These are phyloP conservation scores for Holtermannia corniformis DNA, from an alignment of 768 basidiomycete species.

Conservation along the genomic window DNA sequence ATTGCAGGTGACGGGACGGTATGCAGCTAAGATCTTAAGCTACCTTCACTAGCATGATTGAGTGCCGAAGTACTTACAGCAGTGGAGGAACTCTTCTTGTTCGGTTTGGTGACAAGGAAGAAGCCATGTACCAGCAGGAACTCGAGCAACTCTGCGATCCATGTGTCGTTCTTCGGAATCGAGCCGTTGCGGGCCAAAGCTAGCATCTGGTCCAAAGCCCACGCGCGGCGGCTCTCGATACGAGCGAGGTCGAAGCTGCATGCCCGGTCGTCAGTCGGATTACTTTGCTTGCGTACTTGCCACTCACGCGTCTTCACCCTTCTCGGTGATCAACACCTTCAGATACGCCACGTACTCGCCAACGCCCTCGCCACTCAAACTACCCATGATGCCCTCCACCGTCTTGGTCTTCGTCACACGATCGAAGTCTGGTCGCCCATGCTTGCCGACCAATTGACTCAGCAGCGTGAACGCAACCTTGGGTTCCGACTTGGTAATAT, in stretches of 20 bases:
- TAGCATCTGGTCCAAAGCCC: constrained; percentile 80
- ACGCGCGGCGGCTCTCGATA: constrained; percentile 50
- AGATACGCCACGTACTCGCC: constrained; percentile 66
- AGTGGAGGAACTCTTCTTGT: constrained; percentile 53
- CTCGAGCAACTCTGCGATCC: constrained; percentile 64
- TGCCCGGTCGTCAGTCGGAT: neutral
- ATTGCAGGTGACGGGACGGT: constrained; percentile 57
- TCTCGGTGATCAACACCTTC: constrained; percentile 49
- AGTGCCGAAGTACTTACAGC: constrained; percentile 51
- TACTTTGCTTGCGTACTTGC: neutral
- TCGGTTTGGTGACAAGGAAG: constrained; percentile 64
- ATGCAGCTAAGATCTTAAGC: constrained; percentile 49
- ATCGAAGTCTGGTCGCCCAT: constrained; percentile 84
- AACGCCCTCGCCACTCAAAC: constrained; percentile 65
- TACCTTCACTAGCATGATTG: neutral
- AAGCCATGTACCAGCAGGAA: constrained; percentile 76
- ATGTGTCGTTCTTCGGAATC: constrained; percentile 66
- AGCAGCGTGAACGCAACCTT: constrained; percentile 75
- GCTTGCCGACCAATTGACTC: constrained; percentile 66
- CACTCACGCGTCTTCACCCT: constrained; percentile 44
- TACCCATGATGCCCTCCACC: constrained; percentile 68
- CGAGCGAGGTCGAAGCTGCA: constrained; percentile 29
- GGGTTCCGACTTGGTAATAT: constrained; percentile 64
- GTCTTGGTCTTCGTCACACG: constrained; percentile 86
- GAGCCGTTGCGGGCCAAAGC: constrained; percentile 67